Conservation (phyloP, 768 basidiomycete genomes). For the Mycena capillaripes region DNA sequence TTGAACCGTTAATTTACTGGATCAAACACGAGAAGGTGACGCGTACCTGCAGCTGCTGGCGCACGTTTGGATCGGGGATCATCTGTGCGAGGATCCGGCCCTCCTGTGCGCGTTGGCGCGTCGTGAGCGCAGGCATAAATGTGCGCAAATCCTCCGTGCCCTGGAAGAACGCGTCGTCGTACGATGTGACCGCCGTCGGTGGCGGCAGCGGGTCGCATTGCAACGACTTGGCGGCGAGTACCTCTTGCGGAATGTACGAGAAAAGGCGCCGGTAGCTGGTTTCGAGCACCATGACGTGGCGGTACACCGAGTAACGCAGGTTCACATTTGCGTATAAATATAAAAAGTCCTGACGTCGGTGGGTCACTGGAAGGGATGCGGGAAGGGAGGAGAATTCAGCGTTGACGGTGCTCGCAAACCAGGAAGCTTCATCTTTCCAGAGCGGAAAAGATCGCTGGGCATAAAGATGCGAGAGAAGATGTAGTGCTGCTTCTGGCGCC, state of each 20-base stretch:
- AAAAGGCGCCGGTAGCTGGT: constrained; percentile 70
- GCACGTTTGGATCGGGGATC: constrained; percentile 63
- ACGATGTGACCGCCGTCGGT: constrained; percentile 65
- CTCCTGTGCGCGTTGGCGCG: constrained; percentile 60
- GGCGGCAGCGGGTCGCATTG: constrained; percentile 94
- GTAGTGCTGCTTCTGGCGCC: constrained; percentile 64
- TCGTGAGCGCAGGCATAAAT: constrained; percentile 50
- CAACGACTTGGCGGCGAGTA: constrained; percentile 67
- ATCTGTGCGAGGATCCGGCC: constrained; percentile 64
- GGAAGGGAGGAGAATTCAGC: constrained; percentile 56
- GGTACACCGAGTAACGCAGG: constrained; percentile 70
- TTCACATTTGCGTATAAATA: constrained; percentile 55
- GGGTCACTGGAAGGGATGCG: constrained; percentile 51
- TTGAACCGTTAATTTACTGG: background rate
- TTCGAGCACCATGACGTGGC: constrained; percentile 86
- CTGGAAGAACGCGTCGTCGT: constrained; percentile 83
- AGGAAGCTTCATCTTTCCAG: constrained; percentile 85
- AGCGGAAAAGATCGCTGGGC: constrained; percentile 79
- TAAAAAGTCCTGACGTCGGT: constrained; percentile 50
- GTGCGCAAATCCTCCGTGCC: constrained; percentile 69
- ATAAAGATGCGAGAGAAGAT: constrained; percentile 92
- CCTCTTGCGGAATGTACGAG: constrained; percentile 76
- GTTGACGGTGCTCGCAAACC: constrained; percentile 77
- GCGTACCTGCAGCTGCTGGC: constrained; percentile 63
- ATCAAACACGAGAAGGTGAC: background rate